A percentile compares a stretch with the other conserved stretches of the same genome.
Conservation (phyloP, 129 eudicot species). For the Pittosporum tobira region DNA sequence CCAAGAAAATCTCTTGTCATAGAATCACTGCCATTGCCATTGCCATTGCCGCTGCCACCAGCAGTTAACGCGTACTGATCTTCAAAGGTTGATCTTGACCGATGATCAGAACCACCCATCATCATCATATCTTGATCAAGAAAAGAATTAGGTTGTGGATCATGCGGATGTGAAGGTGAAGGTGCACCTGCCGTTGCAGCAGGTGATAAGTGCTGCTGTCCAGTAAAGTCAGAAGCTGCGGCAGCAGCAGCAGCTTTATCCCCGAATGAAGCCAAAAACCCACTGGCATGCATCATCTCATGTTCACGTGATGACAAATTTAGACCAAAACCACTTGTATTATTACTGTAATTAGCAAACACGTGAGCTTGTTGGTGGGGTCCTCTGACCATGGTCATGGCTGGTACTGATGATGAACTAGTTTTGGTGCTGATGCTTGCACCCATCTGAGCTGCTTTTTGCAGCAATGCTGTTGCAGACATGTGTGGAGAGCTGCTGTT, state of each 20-base stretch:
- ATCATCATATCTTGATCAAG: conserved; percentile 44
- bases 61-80: conserved; percentile 37
- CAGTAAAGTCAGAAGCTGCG: neutral
- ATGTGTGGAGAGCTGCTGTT: conserved; percentile 50
- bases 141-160: conserved; percentile 14
- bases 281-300: conserved; percentile 18
- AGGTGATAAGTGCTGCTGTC: conserved; percentile 1
- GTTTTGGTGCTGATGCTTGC: conserved; percentile 45
- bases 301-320: conserved; percentile 48
- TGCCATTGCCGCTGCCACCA: neutral
- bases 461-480: conserved; percentile 98
- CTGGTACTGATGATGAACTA: conserved; percentile 20
- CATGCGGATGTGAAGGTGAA: too few species aligned
- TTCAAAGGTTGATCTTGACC: conserved; percentile 27
- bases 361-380: conserved; percentile 60
- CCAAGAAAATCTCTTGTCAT: conserved; percentile 91
- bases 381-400: conserved; percentile 18
- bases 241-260: conserved; percentile 36
- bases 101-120: conserved; percentile 29
- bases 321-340: conserved; percentile 35
- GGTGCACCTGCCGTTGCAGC: conserved; percentile 30
- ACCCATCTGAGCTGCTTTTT: conserved; percentile 97
- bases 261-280: conserved; percentile 39
- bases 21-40: conserved; percentile 31
- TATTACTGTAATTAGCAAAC: conserved; percentile 34